These are phyloP conservation scores for Pseudofabraea citricarpa DNA, from an alignment of 2,329 filamentous ascomycete genomes.

Conservation along the genomic window DNA sequence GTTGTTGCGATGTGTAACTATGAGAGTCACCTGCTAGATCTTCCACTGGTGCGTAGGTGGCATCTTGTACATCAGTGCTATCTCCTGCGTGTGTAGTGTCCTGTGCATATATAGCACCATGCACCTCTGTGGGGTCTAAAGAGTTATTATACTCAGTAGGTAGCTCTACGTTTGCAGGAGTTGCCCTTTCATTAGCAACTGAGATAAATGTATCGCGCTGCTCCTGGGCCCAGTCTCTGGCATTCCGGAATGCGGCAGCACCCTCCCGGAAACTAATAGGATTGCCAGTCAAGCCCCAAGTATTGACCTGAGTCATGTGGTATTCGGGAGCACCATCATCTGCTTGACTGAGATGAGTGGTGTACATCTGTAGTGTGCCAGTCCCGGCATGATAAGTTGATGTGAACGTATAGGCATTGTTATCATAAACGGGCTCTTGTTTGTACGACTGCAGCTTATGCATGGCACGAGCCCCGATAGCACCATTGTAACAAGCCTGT, in stretches of 20 bases:
- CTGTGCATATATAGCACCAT: too few species aligned
- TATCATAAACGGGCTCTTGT: constrained; percentile 30
- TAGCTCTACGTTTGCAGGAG: constrained; percentile 1
- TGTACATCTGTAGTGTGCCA: constrained; percentile 35
- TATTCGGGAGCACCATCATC: constrained; percentile 27
- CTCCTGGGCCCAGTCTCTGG: constrained; percentile 31
- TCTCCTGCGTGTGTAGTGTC: too few species aligned
- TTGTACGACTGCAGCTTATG: constrained; percentile 32
- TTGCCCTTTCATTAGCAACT: constrained; percentile 4
- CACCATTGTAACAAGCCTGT: constrained; percentile 34
- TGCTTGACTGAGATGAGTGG: constrained; percentile 28
- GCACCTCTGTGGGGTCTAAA: too few species aligned
- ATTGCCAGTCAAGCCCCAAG: constrained; percentile 25
- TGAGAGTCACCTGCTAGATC: too few species aligned
- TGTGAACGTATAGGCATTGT: constrained; percentile 33
- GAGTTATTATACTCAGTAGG: too few species aligned
- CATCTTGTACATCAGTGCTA: too few species aligned
- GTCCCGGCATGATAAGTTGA: constrained; percentile 32
- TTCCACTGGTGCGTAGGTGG: too few species aligned
- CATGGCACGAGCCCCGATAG: constrained; percentile 30
- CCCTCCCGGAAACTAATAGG: constrained; percentile 29
- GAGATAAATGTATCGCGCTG: constrained; percentile 32
- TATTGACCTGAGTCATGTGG: constrained; percentile 34
- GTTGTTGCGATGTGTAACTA: too few species aligned
- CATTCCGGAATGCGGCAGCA: constrained; percentile 34